Conservation (phyloP, 192 early-diverging fungal species). For the Gigaspora rosea region DNA sequence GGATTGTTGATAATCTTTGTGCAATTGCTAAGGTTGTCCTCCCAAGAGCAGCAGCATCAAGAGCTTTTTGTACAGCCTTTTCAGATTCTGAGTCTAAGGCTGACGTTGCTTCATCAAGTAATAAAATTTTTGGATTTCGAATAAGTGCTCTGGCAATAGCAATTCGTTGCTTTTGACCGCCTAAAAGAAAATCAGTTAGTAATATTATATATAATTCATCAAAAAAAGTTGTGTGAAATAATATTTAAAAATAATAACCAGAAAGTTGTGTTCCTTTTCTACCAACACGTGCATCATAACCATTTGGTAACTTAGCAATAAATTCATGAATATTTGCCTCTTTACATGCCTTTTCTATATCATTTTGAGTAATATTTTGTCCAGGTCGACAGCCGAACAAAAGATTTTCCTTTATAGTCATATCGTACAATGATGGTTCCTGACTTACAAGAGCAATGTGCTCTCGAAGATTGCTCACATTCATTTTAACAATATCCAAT, state of each 20-base stretch:
- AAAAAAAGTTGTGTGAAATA: too few species aligned
- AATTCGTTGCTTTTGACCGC: too few species aligned
- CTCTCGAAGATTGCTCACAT: constrained; percentile 41
- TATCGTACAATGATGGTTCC: constrained; percentile 29
- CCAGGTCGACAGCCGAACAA: constrained; percentile 54
- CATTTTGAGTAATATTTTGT: constrained; percentile 45
- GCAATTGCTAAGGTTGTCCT: constrained; percentile 61
- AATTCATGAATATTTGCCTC: constrained; percentile 62
- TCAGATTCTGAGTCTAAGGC: constrained; percentile 66
- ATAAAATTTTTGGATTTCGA: too few species aligned
- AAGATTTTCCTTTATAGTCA: constrained; percentile 54
- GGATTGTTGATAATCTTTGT: constrained; percentile 83
- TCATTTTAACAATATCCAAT: constrained; percentile 47
- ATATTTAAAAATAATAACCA: too few species aligned
- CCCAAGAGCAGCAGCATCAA: constrained; percentile 68
- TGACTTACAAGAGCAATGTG: too few species aligned
- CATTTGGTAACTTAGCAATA: constrained; percentile 49
- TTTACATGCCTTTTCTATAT: constrained; percentile 50
- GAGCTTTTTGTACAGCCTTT: constrained; percentile 74
- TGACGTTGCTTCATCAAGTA: too few species aligned
- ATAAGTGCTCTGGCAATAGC: too few species aligned
- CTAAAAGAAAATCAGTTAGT: too few species aligned
- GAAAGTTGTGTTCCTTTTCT: too few species aligned
- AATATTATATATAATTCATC: too few species aligned
- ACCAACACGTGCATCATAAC: too few species aligned